phyloP scores from a whole-genome alignment of 768 basidiomycete genomes.

The Russula vinacea region DNA sequence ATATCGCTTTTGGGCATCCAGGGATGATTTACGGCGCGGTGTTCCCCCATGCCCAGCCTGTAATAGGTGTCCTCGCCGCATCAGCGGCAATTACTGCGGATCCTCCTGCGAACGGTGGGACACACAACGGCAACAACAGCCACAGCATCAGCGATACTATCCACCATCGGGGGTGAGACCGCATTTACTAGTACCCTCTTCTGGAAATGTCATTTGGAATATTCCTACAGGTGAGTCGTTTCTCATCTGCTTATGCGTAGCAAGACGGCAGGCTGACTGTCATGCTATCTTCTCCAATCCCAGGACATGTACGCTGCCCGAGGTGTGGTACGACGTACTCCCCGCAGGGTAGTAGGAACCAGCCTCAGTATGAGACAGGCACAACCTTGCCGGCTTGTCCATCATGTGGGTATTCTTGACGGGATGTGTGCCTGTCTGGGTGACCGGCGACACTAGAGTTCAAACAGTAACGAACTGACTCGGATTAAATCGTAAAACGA shows the following conservation, averaged over 20 bases:
- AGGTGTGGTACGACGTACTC: background rate
- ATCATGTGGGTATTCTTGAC: background rate
- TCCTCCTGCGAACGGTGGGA: conserved; percentile 8
- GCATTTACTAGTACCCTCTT: background rate
- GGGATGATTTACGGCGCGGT: conserved; percentile 6
- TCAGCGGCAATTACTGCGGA: conserved; percentile 13
- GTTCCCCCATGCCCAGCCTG: conserved; percentile 10
- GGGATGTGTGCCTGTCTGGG: too few species aligned
- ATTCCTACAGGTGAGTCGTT: background rate
- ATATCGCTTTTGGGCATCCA: background rate
- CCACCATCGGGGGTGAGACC: background rate
- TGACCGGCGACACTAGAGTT: too few species aligned
- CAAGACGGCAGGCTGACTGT: too few species aligned
- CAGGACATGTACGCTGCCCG: background rate
- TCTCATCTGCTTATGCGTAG: too few species aligned
- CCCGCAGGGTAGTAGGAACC: background rate
- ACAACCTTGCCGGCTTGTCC: background rate
- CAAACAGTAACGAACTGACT: too few species aligned
- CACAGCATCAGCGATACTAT: background rate
- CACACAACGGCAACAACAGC: background rate
- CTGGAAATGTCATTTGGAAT: background rate
- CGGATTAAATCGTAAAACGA: too few species aligned
- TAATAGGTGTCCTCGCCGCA: conserved; percentile 6
- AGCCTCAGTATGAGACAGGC: background rate
- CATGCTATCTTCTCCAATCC: too few species aligned